Conservation (phyloP, 306 rosid genomes). For the Dalbergia cochinchinensis region DNA sequence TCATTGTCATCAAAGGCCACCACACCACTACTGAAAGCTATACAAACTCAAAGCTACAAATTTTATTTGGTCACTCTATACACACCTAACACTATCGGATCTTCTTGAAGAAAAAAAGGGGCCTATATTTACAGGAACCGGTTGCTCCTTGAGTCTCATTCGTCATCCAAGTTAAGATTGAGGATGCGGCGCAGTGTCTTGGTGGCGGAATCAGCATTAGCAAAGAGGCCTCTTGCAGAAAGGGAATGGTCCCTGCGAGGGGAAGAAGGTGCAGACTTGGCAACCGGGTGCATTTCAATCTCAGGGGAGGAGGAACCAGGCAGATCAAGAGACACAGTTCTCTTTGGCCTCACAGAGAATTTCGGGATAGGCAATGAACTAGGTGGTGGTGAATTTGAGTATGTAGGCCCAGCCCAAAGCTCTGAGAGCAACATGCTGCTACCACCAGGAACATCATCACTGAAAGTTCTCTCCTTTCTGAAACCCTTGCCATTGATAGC, state of each 20-base stretch:
- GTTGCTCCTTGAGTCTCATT: conserved; percentile 51
- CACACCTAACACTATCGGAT: conserved; percentile 54
- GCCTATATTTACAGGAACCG: conserved; percentile 66
- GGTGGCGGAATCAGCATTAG: conserved; percentile 67
- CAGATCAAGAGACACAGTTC: conserved; percentile 76
- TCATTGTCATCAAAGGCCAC: conserved; percentile 27
- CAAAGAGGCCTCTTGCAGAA: conserved; percentile 50
- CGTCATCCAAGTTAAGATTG: conserved; percentile 65
- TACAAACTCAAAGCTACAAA: conserved; percentile 50
- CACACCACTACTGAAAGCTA: conserved; percentile 47
- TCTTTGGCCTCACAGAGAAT: conserved; percentile 68
- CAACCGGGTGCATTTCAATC: conserved; percentile 53
- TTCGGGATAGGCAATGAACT: conserved; percentile 90
- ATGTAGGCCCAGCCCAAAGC: conserved; percentile 97
- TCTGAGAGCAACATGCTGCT: conserved; percentile 65
- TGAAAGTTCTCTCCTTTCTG: conserved; percentile 47
- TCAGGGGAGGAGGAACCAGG: conserved; percentile 55
- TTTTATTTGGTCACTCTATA: conserved; percentile 62
- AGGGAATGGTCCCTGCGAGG: conserved; percentile 56
- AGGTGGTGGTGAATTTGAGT: conserved; percentile 92
- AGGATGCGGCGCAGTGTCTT: conserved; percentile 74
- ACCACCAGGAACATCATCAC: conserved; percentile 41
- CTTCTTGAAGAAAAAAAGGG: conserved; percentile 21
- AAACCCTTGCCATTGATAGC: conserved; percentile 47
- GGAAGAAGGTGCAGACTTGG: conserved; percentile 70